phyloP scores from a whole-genome alignment of 768 basidiomycete species.

The Trametes cinnabarina region DNA sequence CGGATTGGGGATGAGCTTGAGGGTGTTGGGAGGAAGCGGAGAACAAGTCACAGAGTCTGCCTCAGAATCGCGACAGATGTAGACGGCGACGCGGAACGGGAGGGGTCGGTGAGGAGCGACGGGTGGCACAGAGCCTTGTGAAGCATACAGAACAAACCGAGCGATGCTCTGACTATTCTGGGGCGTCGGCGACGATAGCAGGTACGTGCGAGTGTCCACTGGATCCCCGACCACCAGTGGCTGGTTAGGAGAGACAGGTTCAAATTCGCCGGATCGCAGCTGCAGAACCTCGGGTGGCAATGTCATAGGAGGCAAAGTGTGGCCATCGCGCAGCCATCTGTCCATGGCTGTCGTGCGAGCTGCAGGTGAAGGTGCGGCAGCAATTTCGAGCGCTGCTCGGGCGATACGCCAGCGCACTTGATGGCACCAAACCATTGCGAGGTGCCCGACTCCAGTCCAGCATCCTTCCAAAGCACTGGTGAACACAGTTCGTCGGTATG shows the following conservation, averaged over 20 bases:
- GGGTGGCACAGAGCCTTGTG: slow-evolving; percentile 51
- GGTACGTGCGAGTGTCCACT: neutral
- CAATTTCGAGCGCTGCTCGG: slow-evolving; percentile 70
- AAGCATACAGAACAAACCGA: slow-evolving; percentile 55
- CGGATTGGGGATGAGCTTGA: slow-evolving; percentile 67
- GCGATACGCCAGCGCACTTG: slow-evolving; percentile 92
- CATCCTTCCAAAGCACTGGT: slow-evolving; percentile 86
- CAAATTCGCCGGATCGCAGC: neutral
- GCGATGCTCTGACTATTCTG: neutral
- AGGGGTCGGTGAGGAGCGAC: slow-evolving; percentile 49
- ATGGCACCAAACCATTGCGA: slow-evolving; percentile 98
- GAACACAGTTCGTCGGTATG: slow-evolving; percentile 67
- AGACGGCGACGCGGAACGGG: slow-evolving; percentile 47
- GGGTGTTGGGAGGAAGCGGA: slow-evolving; percentile 38
- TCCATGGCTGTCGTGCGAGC: slow-evolving; percentile 47
- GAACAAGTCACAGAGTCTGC: slow-evolving; percentile 12
- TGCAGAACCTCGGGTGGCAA: neutral
- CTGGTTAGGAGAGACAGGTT: slow-evolving; percentile 1
- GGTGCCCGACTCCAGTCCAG: slow-evolving; percentile 95
- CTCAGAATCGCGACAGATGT: slow-evolving; percentile 39
- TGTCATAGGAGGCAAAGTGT: slow-evolving; percentile 36
- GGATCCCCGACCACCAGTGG: slow-evolving; percentile 10
- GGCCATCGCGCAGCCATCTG: slow-evolving; percentile 68
- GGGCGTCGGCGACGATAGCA: slow-evolving; percentile 36
- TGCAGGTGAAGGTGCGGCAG: slow-evolving; percentile 28